A percentile compares a stretch with the other conserved stretches of the same genome.
phyloP scores from a whole-genome alignment of 768 basidiomycete species.

The Kwoniella bestiolae region DNA sequence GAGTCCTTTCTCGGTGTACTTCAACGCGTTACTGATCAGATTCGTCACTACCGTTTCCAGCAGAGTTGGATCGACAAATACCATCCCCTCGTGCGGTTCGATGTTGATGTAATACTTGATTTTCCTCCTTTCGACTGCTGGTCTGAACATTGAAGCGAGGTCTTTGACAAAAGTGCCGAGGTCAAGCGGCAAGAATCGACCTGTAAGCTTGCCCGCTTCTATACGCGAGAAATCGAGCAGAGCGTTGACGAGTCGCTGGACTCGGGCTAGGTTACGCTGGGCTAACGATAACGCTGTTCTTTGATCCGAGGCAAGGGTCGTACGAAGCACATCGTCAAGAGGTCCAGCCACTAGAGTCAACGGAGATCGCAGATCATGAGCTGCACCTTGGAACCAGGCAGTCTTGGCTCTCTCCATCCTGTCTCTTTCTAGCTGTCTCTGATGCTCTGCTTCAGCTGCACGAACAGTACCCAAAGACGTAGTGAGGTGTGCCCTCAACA shows the following conservation, averaged over 20 bases:
- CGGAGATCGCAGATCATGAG: slow-evolving; percentile 41
- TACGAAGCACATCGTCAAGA: slow-evolving; percentile 32
- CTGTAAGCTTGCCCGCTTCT: slow-evolving; percentile 49
- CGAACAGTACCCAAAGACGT: slow-evolving; percentile 17
- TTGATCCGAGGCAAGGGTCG: slow-evolving; percentile 2
- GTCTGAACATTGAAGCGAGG: slow-evolving; percentile 53
- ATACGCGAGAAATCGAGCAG: slow-evolving; percentile 57
- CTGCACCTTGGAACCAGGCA: slow-evolving; percentile 40
- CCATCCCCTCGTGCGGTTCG: slow-evolving; percentile 22
- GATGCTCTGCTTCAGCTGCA: slow-evolving; percentile 18
- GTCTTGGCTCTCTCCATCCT: slow-evolving; percentile 30
- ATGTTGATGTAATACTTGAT: slow-evolving; percentile 13
- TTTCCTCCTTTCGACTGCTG: slow-evolving; percentile 43
- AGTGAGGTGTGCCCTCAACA: slow-evolving; percentile 23
- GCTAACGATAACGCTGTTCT: slow-evolving; percentile 15
- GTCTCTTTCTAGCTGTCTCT: slow-evolving; percentile 18
- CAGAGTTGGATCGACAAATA: slow-evolving; percentile 33
- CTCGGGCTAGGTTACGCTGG: slow-evolving; percentile 33
- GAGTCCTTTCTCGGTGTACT: slow-evolving; percentile 42
- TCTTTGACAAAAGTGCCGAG: slow-evolving; percentile 51
- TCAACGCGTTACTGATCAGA: slow-evolving; percentile 33
- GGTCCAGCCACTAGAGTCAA: slow-evolving; percentile 42
- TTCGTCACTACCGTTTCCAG: slow-evolving; percentile 29
- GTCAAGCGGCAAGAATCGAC: slow-evolving; percentile 43
- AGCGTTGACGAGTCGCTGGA: slow-evolving; percentile 55